phyloP scores from a whole-genome alignment of 2,329 filamentous ascomycete genomes.

The Ophiostoma piceae region DNA sequence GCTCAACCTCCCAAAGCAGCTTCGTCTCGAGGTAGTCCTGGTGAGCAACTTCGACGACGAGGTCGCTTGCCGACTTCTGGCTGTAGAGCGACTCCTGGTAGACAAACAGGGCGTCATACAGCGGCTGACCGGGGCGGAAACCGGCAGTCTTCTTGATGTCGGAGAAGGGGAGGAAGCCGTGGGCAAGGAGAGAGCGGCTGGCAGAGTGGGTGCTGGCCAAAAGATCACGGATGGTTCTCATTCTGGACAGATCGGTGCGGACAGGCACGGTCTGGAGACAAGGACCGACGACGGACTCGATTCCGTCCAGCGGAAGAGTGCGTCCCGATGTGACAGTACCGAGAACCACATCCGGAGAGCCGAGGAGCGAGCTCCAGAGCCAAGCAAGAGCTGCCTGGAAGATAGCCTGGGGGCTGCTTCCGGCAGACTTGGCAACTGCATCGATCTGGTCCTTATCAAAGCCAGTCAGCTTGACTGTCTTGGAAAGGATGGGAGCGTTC shows the following conservation, averaged over 20 bases:
- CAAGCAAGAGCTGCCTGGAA: slow-evolving; percentile 69
- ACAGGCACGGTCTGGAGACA: slow-evolving; percentile 73
- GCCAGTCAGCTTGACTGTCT: slow-evolving; percentile 31
- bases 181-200: slow-evolving; percentile 60
- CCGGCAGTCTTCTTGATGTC: slow-evolving; percentile 62
- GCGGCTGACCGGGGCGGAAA: slow-evolving; percentile 47
- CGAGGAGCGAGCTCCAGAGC: slow-evolving; percentile 60
- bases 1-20: slow-evolving; percentile 71
- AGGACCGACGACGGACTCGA: slow-evolving; percentile 73
- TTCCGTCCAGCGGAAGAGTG: slow-evolving; percentile 61
- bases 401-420: slow-evolving; percentile 61
- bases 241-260: slow-evolving; percentile 53
- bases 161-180: slow-evolving; percentile 59
- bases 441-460: slow-evolving; percentile 36
- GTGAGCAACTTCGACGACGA: slow-evolving; percentile 53
- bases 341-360: slow-evolving; percentile 61
- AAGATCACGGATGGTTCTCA: slow-evolving; percentile 53
- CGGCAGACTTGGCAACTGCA: slow-evolving; percentile 37
- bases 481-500: slow-evolving; percentile 28
- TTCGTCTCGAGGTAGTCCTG: slow-evolving; percentile 71
- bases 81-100: slow-evolving; percentile 70
- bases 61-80: slow-evolving; percentile 26
- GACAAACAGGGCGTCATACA: slow-evolving; percentile 76
- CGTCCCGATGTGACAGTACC: slow-evolving; percentile 80
- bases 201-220: slow-evolving; percentile 57